Evolutionary conservation across 345 rosid species (phyloP), one percentile per base, ranked within the genome.

Genomic region (Sonneratia caseolaris): DNA sequence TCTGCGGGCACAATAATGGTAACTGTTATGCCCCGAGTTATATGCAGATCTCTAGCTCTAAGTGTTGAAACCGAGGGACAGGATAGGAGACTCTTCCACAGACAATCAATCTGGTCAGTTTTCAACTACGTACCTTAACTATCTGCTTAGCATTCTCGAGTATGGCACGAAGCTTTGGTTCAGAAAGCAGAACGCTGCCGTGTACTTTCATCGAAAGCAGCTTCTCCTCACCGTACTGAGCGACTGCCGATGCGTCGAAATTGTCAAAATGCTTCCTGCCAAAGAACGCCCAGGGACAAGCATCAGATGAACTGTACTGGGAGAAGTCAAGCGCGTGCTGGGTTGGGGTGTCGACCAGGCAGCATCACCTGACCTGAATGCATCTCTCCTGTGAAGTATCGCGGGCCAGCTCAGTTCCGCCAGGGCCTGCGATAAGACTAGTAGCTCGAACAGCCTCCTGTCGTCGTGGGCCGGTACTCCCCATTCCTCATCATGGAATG

Each of bases 361-460:
- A 69, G 37, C 64, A 16, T 5, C 76, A 88, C 98, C 97, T 86
- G 80, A 88, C 98, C 97, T 86, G 80, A 91, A 89, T 72, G 79
- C 59, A 1, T 85, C 84, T 80, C 92, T 84, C 86, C 79, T 82
- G 42, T 68, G 82, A 55, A 94, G 88, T 55, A 94, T 87, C 24
- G 86, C 79, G 42, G 88, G 93, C 96, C 98, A 94, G 80, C 89
- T 88, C 72, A 88, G 82, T 80, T 94, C 98, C 62, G 96, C 96
- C 71, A 91, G 79, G 18, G 98, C 96, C 79, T 87, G 96, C 35
- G 97, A 91, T 80, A 84, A 89, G 13, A 91, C 96, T 57, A 89
- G 95, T 3, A 89, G 81, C 82, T 91, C 98, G 70, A 94, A 87
- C 75, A 94, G 82, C 79, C 82, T 94, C 70, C 59, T 75, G 77